Evolutionary conservation across 192 early-diverging fungal genomes (phyloP), one percentile per base, ranked within the genome.

Genomic region (Coemansia sp.): DNA sequence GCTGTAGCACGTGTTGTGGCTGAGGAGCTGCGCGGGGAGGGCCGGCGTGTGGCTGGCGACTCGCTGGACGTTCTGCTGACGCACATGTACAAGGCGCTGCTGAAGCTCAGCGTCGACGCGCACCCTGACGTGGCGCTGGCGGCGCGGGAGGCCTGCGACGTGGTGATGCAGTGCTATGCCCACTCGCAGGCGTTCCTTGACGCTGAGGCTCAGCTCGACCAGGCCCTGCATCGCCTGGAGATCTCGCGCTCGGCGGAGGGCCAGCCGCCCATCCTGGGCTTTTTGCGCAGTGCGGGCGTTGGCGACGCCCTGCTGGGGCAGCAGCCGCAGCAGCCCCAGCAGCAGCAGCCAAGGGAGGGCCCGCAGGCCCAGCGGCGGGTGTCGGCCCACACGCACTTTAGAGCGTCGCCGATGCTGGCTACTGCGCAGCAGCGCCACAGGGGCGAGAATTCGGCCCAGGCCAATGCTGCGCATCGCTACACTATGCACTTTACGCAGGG

Each of bases 81-180:
- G 12, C 87, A 29, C 87, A 85, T 96, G 16, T 94, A 91, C 89
- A 97, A 96, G 83, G 86, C 88, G 7, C 69, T 97, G 6, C 85
- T 97, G 41, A 87, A 82, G 45, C 84, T 98, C 10, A 91, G 89
- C 18, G 86, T 89, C 0, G 97, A 98, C 65, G 87, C 94, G 32
- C 91, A 92, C 64, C 86, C 84, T 0, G 90, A 91, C 16, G 93
- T 97, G 5, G 84, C 93, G 9, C 63, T 76, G 27, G 67, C 84
- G 7, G 95, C 94, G 16, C 70, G 84, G 15, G 77, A 83, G 10
- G 86, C 95, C 0, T 90, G 96, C 43, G 96, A 98, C 39, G 66
- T 70, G 32, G 55, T 83, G 60, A 72, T 83, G 72, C 81, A 83
- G 72, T 71, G 68, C 66, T 83, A 83, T 18, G 75, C 73, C 53